These are phyloP conservation scores for Jacaranda copaia DNA, from an alignment of 257 asterid genomes.

Conservation along the genomic window DNA sequence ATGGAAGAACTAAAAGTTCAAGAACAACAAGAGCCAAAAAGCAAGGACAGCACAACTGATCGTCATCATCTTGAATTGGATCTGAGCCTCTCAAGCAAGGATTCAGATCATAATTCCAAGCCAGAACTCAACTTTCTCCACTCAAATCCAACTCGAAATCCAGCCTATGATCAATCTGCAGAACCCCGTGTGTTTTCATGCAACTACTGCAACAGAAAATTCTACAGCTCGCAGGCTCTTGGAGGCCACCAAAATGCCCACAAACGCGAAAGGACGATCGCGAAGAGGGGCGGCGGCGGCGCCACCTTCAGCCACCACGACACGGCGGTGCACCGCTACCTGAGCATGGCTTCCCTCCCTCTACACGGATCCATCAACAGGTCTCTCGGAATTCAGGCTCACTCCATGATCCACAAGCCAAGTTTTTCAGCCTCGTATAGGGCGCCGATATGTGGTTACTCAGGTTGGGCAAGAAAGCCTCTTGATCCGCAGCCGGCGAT, in stretches of 20 bases:
- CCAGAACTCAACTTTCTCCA: constrained; percentile 49
- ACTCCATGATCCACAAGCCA: constrained; percentile 79
- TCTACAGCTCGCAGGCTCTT: constrained; percentile 91
- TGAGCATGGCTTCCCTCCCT: constrained; percentile 71
- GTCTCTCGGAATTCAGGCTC: constrained; percentile 71
- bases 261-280: constrained; percentile 82
- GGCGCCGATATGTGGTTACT: constrained; percentile 42
- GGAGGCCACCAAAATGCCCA: constrained; percentile 99
- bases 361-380: constrained; percentile 60
- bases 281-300: constrained; percentile 54
- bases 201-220: constrained; percentile 84
- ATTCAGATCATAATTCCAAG: constrained; percentile 26
- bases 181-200: constrained; percentile 78
- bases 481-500: constrained; percentile 65
- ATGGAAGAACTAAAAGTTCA: neutral
- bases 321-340: constrained; percentile 42
- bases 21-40: neutral
- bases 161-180: constrained; percentile 16
- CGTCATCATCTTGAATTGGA: constrained; percentile 44
- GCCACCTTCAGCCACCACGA: constrained; percentile 14
- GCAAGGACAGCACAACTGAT: constrained; percentile 6
- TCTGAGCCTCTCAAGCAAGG: constrained; percentile 57
- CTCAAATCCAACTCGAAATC: constrained; percentile 8
- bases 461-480: constrained; percentile 59
- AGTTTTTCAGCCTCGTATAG: neutral